Percentiles rank a stretch among this genome's conserved stretches.
Conservation (phyloP, 2,329 filamentous ascomycete species). For the Sclerotinia trifoliorum region DNA sequence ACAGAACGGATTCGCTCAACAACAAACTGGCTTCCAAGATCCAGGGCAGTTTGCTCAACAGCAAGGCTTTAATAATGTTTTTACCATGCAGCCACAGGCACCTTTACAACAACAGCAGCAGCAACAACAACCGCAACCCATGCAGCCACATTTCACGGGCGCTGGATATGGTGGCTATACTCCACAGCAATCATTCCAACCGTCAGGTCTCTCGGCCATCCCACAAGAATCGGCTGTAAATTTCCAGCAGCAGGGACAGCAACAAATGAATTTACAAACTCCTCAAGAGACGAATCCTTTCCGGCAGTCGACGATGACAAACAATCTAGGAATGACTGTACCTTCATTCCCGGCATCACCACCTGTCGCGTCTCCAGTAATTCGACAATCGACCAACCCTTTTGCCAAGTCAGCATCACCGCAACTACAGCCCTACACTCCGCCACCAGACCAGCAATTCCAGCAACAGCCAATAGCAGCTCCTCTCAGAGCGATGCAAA, state of each 20-base stretch:
- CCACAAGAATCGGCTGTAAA: conserved; percentile 55
- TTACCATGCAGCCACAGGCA: conserved; percentile 30
- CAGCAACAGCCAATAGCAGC: conserved; percentile 43
- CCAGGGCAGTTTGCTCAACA: conserved; percentile 47
- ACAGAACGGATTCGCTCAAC: conserved; percentile 45
- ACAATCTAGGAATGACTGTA: conserved; percentile 48
- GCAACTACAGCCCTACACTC: conserved; percentile 41
- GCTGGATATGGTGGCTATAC: conserved; percentile 83
- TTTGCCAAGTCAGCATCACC: conserved; percentile 66
- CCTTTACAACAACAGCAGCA: conserved; percentile 35
- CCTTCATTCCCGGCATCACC: conserved; percentile 45
- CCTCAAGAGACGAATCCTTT: conserved; percentile 83
- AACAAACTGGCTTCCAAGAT: conserved; percentile 44
- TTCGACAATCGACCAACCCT: conserved; percentile 76
- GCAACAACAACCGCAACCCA: conserved; percentile 44
- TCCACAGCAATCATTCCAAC: conserved; percentile 60
- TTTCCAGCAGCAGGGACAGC: conserved; percentile 48
- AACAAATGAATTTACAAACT: conserved; percentile 45
- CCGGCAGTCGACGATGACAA: conserved; percentile 79
- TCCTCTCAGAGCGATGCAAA: conserved; percentile 56
- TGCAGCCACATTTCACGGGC: conserved; percentile 65
- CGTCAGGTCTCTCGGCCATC: conserved; percentile 53
- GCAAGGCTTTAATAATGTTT: conserved; percentile 37
- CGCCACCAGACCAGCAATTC: conserved; percentile 39
- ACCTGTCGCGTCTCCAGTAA: conserved; percentile 46